Conservation (phyloP, 106 monocot species). For the Allium sativum region DNA sequence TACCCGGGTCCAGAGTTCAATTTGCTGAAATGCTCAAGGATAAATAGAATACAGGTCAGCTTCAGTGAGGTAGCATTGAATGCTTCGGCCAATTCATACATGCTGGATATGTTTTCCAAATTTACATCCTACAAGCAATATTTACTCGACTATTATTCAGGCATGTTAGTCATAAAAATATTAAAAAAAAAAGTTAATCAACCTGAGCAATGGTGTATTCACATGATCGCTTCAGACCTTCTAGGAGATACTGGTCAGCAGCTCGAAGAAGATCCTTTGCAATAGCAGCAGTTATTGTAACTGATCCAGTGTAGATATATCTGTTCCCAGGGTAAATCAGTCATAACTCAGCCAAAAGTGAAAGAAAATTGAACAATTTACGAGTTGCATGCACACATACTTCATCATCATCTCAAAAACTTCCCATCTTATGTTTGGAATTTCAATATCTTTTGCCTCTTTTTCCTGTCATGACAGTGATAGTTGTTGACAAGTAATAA, state of each 20-base stretch:
- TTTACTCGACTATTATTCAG: not conserved
- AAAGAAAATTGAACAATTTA: not conserved
- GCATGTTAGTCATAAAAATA: not conserved
- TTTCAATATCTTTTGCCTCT: constrained; percentile 92
- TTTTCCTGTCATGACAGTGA: constrained; percentile 36
- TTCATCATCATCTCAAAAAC: constrained; percentile 98
- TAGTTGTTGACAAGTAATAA: not conserved
- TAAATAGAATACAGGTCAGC: too few relatives aligned
- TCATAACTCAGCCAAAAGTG: not conserved
- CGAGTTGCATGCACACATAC: constrained; percentile 12
- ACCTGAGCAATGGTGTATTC: constrained; percentile 90
- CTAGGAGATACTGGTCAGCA: constrained; percentile 91
- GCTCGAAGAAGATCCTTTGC: constrained; percentile 90
- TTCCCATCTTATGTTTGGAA: constrained; percentile 91
- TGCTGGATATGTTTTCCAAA: too few relatives aligned
- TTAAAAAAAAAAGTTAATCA: not conserved
- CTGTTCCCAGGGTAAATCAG: constrained; percentile 18
- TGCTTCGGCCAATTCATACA: too few relatives aligned
- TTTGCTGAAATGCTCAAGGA: too few relatives aligned
- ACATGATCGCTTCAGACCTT: constrained; percentile 85
- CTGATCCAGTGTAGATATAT: constrained; percentile 88
- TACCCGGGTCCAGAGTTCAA: too few relatives aligned
- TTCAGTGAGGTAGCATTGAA: too few relatives aligned
- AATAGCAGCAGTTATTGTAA: constrained; percentile 46
- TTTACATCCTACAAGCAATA: not conserved